A percentile compares a stretch with the other conserved stretches of the same genome.
These are phyloP conservation scores for Yamadazyma jaroonii DNA, from an alignment of 1,139 yeast genomes.

Conservation along the genomic window DNA sequence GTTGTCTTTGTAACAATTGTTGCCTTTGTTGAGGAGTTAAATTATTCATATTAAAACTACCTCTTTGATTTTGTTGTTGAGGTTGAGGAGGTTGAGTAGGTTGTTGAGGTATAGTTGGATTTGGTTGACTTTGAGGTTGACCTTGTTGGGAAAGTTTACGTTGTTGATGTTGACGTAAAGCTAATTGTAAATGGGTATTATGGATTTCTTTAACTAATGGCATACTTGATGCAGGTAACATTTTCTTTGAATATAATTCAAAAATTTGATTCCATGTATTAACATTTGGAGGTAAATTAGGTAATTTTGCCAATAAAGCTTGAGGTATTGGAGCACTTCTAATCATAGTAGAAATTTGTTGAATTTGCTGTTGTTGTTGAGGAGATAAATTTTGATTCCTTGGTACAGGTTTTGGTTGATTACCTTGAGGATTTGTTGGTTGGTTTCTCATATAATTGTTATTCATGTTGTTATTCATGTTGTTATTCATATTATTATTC, in stretches of 20 bases:
- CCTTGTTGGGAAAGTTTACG: conserved; percentile 18
- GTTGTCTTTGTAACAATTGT: conserved; percentile 33
- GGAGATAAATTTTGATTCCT: conserved; percentile 6
- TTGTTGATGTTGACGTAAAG: conserved; percentile 36
- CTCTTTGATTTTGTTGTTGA: conserved; percentile 7
- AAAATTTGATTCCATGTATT: conserved; percentile 83
- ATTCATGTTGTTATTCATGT: conserved; percentile 4
- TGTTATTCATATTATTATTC: conserved; percentile 2
- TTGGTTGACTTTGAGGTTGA: conserved; percentile 16
- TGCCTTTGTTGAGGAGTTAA: conserved; percentile 38
- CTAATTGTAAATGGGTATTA: conserved; percentile 47
- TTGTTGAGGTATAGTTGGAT: conserved; percentile 15
- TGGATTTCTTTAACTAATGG: conserved; percentile 60
- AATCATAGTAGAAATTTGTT: conserved; percentile 37
- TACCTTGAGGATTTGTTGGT: conserved; percentile 15
- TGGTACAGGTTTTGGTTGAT: neutral
- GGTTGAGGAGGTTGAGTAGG: conserved; percentile 10
- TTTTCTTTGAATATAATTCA: conserved; percentile 60
- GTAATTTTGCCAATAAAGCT: conserved; percentile 66
- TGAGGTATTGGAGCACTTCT: conserved; percentile 69
- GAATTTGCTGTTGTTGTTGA: conserved; percentile 27
- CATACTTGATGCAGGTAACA: conserved; percentile 53
- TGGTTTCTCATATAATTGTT: conserved; percentile 38
- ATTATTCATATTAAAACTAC: conserved; percentile 19
- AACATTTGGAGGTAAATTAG: conserved; percentile 77